Conservation (phyloP, 1,284 basidiomycete species). For the Porodaedalea pini region DNA sequence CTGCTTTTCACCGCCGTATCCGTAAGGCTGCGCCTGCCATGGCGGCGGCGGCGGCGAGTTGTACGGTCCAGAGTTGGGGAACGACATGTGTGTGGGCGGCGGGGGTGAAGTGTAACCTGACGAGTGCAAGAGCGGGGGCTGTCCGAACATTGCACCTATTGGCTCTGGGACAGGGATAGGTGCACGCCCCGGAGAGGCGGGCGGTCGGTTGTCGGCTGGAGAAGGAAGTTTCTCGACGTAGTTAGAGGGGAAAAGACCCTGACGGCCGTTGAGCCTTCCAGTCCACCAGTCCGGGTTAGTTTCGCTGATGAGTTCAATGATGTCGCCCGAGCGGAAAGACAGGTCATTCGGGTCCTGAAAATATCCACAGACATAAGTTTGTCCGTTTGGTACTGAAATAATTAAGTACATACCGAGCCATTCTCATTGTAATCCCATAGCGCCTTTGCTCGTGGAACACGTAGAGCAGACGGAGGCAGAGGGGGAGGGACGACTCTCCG, state of each 20-base stretch:
- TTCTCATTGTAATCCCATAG: constrained; percentile 27
- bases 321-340: constrained; percentile 52
- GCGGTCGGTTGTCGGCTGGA: background rate
- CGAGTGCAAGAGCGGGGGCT: background rate
- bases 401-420: constrained; percentile 20
- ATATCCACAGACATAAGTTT: too few species aligned
- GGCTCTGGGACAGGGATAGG: constrained; percentile 8
- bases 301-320: constrained; percentile 56
- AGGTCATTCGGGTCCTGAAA: constrained; percentile 63
- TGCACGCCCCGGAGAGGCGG: background rate
- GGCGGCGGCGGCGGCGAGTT: constrained; percentile 25
- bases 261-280: constrained; percentile 48
- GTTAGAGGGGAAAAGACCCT: constrained; percentile 64
- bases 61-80: constrained; percentile 19
- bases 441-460: constrained; percentile 22
- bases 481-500: constrained; percentile 6
- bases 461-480: background rate
- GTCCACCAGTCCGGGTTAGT: constrained; percentile 68
- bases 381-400: too few species aligned
- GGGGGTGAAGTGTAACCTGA: constrained; percentile 22
- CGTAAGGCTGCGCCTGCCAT: constrained; percentile 22
- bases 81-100: constrained; percentile 21
- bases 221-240: constrained; percentile 20
- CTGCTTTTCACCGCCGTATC: constrained; percentile 25
- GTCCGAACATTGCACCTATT: background rate